Evolutionary conservation across 371 early-diverging fungal species (phyloP), one percentile per base, ranked within the genome.

Genomic region (Antonospora locustae): DNA sequence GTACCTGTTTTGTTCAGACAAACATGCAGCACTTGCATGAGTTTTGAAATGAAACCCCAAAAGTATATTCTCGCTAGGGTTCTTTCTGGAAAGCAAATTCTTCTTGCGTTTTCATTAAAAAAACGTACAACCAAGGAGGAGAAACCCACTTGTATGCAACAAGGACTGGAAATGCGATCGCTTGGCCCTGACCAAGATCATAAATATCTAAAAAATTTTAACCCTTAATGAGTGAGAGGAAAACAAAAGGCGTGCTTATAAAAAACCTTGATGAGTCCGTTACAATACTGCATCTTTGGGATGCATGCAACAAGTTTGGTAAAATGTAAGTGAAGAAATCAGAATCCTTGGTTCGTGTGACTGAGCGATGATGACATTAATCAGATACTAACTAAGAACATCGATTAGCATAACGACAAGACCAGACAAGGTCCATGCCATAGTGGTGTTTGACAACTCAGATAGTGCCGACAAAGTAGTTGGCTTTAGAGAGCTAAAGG

Each of bases 321-420:
- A 32, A 36, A 50, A 25, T 24, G 36, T 22, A 25, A 17, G 32
- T 23, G 30, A n/a, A 24, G 30, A 11, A 50, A 51, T 39, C 6
- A 20, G 55, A 11, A 45, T 38, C 3, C 51, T 55, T 29, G 38
- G 40, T 24, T 46, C 52, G 40, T 66, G 61, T 36, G 66, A 66
- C 38, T 54, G 66, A 28, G 61, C 61, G 3, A 56, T 32, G 16
- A 56, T 41, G 39, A 30, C 61, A 14, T 50, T 66, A n/a, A n/a
- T n/a, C n/a, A n/a, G n/a, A n/a, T n/a, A n/a, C n/a, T n/a, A n/a
- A n/a, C n/a, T 24, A 50, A 7, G 5, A 36, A 27, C 7, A 34
- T 32, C 5, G 41, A 40, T 6, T 14, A 30, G n/a, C 22, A 29
- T 16, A 39, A 48, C 25, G 43, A 47, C 14, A 38, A 20, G 1